These are phyloP conservation scores for Dunaliella salina DNA, from an alignment of 163 green algal genomes.

Conservation along the genomic window DNA sequence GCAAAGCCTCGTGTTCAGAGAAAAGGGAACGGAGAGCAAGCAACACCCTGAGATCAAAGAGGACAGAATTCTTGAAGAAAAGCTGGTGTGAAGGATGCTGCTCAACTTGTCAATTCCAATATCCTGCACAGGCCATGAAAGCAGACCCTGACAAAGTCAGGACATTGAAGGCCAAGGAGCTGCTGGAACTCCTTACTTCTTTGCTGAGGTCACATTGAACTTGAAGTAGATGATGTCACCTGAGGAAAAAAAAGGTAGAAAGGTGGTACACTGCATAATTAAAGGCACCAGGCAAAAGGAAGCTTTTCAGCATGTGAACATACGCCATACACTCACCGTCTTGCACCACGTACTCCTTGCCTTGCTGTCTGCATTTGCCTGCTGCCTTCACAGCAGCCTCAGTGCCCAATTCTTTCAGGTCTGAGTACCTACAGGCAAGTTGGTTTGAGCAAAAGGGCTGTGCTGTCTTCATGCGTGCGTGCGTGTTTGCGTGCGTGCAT, in stretches of 20 bases:
- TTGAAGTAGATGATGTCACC: slow-evolving; percentile 82
- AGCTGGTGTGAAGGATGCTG: no score
- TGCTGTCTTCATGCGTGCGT: neutral
- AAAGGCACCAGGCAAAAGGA: no score
- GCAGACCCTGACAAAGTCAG: no score
- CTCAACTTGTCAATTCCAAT: no score
- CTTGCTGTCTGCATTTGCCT: slow-evolving; percentile 95
- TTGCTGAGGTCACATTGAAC: slow-evolving; percentile 51
- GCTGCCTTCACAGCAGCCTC: slow-evolving; percentile 81
- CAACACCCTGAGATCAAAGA: no score
- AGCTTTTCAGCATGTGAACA: neutral
- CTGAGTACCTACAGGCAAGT: slow-evolving; percentile 49
- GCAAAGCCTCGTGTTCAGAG: no score
- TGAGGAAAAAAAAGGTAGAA: neutral
- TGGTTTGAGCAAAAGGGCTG: neutral
- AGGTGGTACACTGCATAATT: no score
- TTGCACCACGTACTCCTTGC: slow-evolving; percentile 89
- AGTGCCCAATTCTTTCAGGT: slow-evolving; percentile 79
- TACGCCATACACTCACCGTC: slow-evolving; percentile 42
- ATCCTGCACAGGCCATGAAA: no score
- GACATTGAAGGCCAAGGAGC: no score
- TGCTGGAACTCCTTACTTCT: slow-evolving; percentile 27
- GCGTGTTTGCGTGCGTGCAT: neutral
- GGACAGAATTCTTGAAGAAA: no score
- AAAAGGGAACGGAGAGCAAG: no score